Conservation (phyloP, 495 filamentous ascomycete genomes). For the Cercophora samala region DNA sequence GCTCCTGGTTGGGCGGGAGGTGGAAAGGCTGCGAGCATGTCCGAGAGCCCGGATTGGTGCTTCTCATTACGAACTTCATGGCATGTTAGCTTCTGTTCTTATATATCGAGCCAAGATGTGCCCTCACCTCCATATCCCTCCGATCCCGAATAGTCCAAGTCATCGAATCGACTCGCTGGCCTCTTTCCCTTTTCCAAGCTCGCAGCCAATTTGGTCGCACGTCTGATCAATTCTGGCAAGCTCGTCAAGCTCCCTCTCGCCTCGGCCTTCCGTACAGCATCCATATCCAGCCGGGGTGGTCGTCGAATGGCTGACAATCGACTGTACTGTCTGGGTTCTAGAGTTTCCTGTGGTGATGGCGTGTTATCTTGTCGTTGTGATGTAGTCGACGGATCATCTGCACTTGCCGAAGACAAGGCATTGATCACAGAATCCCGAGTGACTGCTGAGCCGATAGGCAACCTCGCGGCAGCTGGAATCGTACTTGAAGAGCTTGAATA, state of each 20-base stretch:
- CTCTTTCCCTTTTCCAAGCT: slow-evolving; percentile 79
- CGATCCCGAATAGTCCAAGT: slow-evolving; percentile 38
- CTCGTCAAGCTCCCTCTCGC: slow-evolving; percentile 84
- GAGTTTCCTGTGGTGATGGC: slow-evolving; percentile 31
- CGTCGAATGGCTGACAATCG: slow-evolving; percentile 55
- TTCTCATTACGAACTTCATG: slow-evolving; percentile 41
- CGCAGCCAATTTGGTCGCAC: slow-evolving; percentile 81
- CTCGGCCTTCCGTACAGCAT: slow-evolving; percentile 73
- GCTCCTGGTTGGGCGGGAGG: slow-evolving; percentile 59
- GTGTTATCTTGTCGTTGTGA: slow-evolving; percentile 6
- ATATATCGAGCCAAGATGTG: neutral
- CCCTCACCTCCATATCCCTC: slow-evolving; percentile 20
- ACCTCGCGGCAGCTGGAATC: slow-evolving; percentile 25
- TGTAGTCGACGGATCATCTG: slow-evolving; percentile 35
- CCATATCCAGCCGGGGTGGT: slow-evolving; percentile 74
- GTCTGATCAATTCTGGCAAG: slow-evolving; percentile 81
- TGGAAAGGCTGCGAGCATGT: slow-evolving; percentile 90
- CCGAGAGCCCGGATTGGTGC: slow-evolving; percentile 65
- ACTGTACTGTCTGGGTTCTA: slow-evolving; percentile 34
- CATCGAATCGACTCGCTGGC: slow-evolving; percentile 69
- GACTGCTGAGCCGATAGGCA: slow-evolving; percentile 27
- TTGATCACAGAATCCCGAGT: slow-evolving; percentile 43
- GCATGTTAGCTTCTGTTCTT: slow-evolving; percentile 29
- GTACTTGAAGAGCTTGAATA: slow-evolving; percentile 42
- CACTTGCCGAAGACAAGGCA: slow-evolving; percentile 44